Evolutionary conservation across 805 yeast genomes (phyloP), one percentile per base, ranked within the genome.

Genomic region (Teunomyces funiuensis): DNA sequence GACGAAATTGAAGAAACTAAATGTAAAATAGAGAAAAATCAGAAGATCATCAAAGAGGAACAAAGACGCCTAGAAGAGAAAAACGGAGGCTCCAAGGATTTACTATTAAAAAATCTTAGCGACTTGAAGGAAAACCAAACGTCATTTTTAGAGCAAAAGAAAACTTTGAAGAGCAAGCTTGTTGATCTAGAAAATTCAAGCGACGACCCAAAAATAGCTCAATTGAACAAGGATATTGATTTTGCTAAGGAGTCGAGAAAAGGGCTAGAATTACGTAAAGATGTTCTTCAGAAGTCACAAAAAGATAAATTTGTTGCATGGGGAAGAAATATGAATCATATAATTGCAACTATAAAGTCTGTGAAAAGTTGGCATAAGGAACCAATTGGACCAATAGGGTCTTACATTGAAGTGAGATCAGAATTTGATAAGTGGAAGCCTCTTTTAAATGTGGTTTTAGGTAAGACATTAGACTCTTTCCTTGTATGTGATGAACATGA

Each of bases 321-420:
- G 69, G 84, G 83, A 6, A 46, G 46, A 1, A 62, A 65, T 5
- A 73, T 80, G 55, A 61, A 60, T 6, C 37, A 43, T 2, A 54
- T 83, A 5, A 50, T 82, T 17, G 48, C 54, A 3, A 76, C 66
- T 4, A 74, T 83, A 5, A 48, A 61, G 19, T 50, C 57, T 2
- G 43, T 49, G 15, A 65, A 65, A 10, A 36, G 44, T 6, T 70
- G 73, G 71, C 71, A 70, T 13, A 52, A 59, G 2, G 54, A 54
- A 26, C 95, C 96, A 0, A 60, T 83, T 13, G 98, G 98, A 0
- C 99, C 99, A 0, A 47, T 91, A 2, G 97, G 96, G 1, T 49
- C 70, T 3, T 64, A 65, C 44, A 68, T 88, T 2, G 68, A 76
- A 4, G 66, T 91, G 10, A 84, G 79, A 52, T 57, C 64, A 1